Conservation (phyloP, 345 rosid genomes). For the Salix koriyanagi region DNA sequence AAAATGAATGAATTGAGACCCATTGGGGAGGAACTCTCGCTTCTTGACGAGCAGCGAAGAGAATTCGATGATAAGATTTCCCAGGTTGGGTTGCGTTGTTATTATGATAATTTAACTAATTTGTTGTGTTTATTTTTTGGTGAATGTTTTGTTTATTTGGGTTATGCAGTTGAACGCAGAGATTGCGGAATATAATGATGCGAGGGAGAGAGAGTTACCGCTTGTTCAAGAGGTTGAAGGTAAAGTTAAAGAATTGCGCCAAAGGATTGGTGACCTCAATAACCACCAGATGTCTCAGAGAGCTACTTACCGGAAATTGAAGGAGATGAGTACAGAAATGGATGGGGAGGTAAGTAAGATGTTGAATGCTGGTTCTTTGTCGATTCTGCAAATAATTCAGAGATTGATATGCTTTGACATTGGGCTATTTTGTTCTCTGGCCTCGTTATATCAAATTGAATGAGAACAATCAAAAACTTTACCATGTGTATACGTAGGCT, state of each 20-base stretch:
- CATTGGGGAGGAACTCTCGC: conserved; percentile 49
- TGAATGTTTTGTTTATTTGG: conserved; percentile 12
- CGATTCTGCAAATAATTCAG: background rate
- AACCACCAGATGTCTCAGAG: conserved; percentile 65
- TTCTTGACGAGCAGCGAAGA: conserved; percentile 61
- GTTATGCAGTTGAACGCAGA: conserved; percentile 64
- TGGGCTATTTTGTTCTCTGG: too few species aligned
- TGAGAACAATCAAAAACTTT: too few species aligned
- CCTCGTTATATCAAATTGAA: too few species aligned
- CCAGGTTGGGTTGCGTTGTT: conserved; percentile 47
- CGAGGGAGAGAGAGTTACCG: conserved; percentile 64
- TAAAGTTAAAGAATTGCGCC: conserved; percentile 57
- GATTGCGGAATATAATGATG: conserved; percentile 56
- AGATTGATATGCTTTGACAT: background rate
- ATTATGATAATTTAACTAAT: background rate
- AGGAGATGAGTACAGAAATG: conserved; percentile 55
- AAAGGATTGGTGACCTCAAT: conserved; percentile 62
- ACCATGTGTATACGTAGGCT: background rate
- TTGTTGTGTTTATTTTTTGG: conserved; percentile 7
- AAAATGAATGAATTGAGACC: conserved; percentile 63
- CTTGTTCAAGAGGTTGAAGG: conserved; percentile 62
- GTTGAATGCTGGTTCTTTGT: background rate
- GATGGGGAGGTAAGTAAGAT: conserved; percentile 50
- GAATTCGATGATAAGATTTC: conserved; percentile 62
- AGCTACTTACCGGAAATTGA: conserved; percentile 51